Evolutionary conservation across 2,329 filamentous ascomycete species (phyloP).

Genomic region (Ascochyta viciae-villosae): DNA sequence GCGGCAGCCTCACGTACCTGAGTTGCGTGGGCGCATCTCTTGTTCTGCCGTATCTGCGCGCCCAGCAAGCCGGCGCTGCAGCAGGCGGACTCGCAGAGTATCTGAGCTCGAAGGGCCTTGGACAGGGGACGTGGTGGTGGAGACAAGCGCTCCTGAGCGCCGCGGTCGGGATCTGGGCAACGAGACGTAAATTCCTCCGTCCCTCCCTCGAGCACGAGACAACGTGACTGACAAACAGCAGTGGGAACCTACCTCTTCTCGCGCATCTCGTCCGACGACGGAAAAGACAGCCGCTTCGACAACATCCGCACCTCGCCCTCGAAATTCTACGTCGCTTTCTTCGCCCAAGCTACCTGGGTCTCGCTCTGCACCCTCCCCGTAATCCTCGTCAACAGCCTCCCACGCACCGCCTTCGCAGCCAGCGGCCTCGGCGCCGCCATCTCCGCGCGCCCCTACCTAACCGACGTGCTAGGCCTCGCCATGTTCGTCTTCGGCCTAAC

Average conservation of each 20-base stretch:
- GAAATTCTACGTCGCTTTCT: slow-evolving; percentile 63
- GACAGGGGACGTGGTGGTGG: slow-evolving; percentile 61
- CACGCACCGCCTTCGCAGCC: slow-evolving; percentile 56
- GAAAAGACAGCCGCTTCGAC: slow-evolving; percentile 67
- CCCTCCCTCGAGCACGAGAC: too few species aligned
- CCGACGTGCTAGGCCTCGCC: slow-evolving; percentile 64
- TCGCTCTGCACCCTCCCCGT: slow-evolving; percentile 71
- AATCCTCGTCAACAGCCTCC: slow-evolving; percentile 68
- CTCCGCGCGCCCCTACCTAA: slow-evolving; percentile 49
- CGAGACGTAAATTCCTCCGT: slow-evolving; percentile 56
- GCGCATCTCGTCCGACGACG: slow-evolving; percentile 63
- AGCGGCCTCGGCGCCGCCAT: slow-evolving; percentile 55
- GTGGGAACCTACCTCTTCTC: slow-evolving; percentile 71
- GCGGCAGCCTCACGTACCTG: slow-evolving; percentile 71
- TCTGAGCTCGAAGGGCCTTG: slow-evolving; percentile 32
- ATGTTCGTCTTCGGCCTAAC: slow-evolving; percentile 66
- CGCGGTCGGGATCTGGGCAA: slow-evolving; percentile 68
- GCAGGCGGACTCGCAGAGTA: slow-evolving; percentile 47
- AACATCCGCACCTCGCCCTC: slow-evolving; percentile 59
- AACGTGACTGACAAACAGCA: slow-evolving; percentile 32
- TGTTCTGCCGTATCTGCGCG: slow-evolving; percentile 66
- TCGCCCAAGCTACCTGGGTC: slow-evolving; percentile 72
- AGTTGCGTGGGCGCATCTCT: slow-evolving; percentile 68
- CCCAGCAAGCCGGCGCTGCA: slow-evolving; percentile 57
- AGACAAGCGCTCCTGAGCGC: slow-evolving; percentile 63